Conservation (phyloP, 495 filamentous ascomycete genomes). For the Daldinia decipiens region DNA sequence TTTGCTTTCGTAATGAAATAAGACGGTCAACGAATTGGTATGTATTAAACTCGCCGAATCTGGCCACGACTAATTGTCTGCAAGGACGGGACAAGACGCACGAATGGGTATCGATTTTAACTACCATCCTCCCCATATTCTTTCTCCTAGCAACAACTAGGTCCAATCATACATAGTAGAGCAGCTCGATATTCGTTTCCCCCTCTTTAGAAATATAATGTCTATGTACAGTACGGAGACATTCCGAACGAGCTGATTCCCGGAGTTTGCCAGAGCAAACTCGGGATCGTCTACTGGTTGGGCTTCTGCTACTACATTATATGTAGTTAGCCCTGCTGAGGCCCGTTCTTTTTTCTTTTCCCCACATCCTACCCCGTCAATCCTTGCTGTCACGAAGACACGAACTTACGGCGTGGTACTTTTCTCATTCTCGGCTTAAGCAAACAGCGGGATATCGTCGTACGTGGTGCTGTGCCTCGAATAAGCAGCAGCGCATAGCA, state of each 20-base stretch:
- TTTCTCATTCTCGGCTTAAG: slow-evolving; percentile 37
- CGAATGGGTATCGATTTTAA: slow-evolving; percentile 17
- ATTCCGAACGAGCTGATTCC: slow-evolving; percentile 5
- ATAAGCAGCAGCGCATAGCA: slow-evolving; percentile 10
- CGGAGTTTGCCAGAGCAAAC: slow-evolving; percentile 22
- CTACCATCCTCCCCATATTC: background rate
- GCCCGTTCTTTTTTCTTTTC: slow-evolving; percentile 29
- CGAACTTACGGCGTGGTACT: slow-evolving; percentile 27
- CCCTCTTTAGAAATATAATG: background rate
- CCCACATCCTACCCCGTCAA: slow-evolving; percentile 37
- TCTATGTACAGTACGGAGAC: slow-evolving; percentile 13
- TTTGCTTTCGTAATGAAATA: background rate
- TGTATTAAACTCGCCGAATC: slow-evolving; percentile 21
- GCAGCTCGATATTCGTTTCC: background rate
- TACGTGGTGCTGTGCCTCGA: slow-evolving; percentile 14
- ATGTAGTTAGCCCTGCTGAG: slow-evolving; percentile 26
- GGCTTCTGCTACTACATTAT: background rate
- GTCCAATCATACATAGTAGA: background rate
- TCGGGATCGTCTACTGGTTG: slow-evolving; percentile 5
- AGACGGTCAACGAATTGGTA: slow-evolving; percentile 32
- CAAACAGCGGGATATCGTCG: slow-evolving; percentile 33
- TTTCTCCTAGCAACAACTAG: background rate
- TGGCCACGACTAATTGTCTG: slow-evolving; percentile 19
- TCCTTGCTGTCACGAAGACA: slow-evolving; percentile 25
- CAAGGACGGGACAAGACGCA: slow-evolving; percentile 10